Evolutionary conservation across 495 filamentous ascomycete genomes (phyloP).

Genomic region (Neurospora sp.): DNA sequence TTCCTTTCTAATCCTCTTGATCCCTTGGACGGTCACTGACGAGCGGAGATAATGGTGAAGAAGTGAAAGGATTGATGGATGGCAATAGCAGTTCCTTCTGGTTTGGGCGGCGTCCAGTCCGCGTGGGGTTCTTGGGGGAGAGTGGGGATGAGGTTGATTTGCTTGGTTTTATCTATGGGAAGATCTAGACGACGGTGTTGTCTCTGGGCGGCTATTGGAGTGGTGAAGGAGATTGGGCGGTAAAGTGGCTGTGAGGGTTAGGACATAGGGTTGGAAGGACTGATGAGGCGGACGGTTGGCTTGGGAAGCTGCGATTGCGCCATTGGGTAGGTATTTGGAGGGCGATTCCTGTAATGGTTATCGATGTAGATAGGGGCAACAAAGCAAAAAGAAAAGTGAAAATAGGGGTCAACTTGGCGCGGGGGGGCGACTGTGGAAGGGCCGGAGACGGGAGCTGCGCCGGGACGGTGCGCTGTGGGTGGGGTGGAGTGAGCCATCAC

Average conservation of each 20-base stretch:
- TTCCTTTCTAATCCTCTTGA: too few relatives aligned
- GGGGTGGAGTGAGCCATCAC: neutral
- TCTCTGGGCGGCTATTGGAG: slow-evolving; percentile 8
- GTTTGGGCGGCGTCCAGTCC: too few relatives aligned
- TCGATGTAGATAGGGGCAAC: too few relatives aligned
- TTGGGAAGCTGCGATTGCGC: too few relatives aligned
- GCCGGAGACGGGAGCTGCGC: neutral
- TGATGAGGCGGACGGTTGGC: neutral
- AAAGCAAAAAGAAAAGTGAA: neutral
- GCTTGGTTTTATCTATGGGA: slow-evolving; percentile 45
- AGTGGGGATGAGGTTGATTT: slow-evolving; percentile 50
- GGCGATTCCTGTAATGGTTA: too few relatives aligned
- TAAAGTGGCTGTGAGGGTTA: neutral
- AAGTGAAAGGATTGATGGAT: too few relatives aligned
- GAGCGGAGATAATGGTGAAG: too few relatives aligned
- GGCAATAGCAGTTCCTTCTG: too few relatives aligned
- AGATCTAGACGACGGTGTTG: slow-evolving; percentile 13
- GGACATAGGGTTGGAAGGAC: neutral
- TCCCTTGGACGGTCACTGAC: too few relatives aligned
- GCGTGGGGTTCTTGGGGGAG: slow-evolving; percentile 48
- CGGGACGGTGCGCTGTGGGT: neutral
- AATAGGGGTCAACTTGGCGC: neutral
- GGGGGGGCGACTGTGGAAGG: neutral
- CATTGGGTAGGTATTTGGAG: too few relatives aligned
- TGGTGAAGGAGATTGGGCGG: too few relatives aligned